phyloP scores from a whole-genome alignment of 768 basidiomycete species.

The Boletus fagicola region DNA sequence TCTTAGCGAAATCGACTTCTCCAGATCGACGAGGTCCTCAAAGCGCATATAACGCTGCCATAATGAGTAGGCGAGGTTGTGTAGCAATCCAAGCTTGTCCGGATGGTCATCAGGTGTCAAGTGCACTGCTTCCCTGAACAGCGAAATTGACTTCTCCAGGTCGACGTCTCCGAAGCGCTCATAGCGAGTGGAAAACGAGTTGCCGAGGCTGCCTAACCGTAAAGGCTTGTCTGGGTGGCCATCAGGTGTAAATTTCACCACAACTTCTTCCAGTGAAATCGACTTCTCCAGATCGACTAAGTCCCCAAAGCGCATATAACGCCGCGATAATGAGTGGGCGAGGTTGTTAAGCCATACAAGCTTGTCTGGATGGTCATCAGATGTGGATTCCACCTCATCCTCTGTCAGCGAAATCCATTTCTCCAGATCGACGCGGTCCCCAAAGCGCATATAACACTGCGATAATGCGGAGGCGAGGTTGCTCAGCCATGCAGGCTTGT shows the following conservation, averaged over 20 bases:
- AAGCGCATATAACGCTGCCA: too few species aligned
- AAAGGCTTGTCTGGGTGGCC: not conserved
- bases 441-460: not conserved
- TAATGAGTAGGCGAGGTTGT: too few species aligned
- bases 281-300: not conserved
- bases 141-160: not conserved
- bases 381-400: not conserved
- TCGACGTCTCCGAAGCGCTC: not conserved
- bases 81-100: too few species aligned
- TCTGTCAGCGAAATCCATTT: not conserved
- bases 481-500: too few species aligned
- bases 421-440: not conserved
- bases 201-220: too few species aligned
- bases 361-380: too few species aligned
- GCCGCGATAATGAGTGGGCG: not conserved
- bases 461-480: too few species aligned
- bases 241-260: not conserved
- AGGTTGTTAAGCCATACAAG: too few species aligned
- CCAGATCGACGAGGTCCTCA: not conserved
- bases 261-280: not conserved
- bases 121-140: too few species aligned
- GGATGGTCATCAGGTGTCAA: too few species aligned
- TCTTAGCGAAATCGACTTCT: not conserved
- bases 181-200: not conserved
- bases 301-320: not conserved